Evolutionary conservation across 768 basidiomycete species (phyloP), one percentile per base, ranked within the genome.

Genomic region (Hygrocybe punicea): DNA sequence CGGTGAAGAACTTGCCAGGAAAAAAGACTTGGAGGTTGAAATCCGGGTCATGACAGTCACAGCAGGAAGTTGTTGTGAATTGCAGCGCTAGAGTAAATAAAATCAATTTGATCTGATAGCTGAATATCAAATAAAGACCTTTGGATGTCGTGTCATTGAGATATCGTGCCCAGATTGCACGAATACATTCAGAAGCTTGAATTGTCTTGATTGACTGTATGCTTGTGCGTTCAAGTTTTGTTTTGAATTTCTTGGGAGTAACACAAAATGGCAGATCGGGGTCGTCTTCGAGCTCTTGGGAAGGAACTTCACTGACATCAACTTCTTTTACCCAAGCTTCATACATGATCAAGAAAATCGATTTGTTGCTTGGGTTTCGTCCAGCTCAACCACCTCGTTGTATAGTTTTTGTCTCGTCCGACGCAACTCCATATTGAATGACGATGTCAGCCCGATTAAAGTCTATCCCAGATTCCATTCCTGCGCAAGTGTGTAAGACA

Each of bases 351-450:
- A 66, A 6, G 17, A 67, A 65, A 10, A 67, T 29, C 0, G 58
- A 34, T 34, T 52, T 19, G 25, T 13, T 49, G 1, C 1, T 5
- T 2, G 25, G 8, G 6, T 21, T 35, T 3, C 62, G 54, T 5
- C 63, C 61, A 34, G 52, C 63, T 16, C 66, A 56, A 25, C 66
- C 66, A 4, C 61, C 65, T 11, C 62, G 63, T 44, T 67, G 65
- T 14, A 64, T 21, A 1, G 57, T 48, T 0, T 44, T 60, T 2
- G 57, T 35, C 3, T 56, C 46, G 16, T 56, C 55, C 3, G 39
- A 44, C 2, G 57, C 23, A 14, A 64, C 56, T 3, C 65, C 66
- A 60, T 59, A 64, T 17, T 62, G 56, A 24, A 64, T 46, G 9
- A 67, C 66, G 19, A 58, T 53, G 8, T 64, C 56, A 13, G 65